Conservation (phyloP, 148 eudicot species). For the Amaranthus cruentus region DNA sequence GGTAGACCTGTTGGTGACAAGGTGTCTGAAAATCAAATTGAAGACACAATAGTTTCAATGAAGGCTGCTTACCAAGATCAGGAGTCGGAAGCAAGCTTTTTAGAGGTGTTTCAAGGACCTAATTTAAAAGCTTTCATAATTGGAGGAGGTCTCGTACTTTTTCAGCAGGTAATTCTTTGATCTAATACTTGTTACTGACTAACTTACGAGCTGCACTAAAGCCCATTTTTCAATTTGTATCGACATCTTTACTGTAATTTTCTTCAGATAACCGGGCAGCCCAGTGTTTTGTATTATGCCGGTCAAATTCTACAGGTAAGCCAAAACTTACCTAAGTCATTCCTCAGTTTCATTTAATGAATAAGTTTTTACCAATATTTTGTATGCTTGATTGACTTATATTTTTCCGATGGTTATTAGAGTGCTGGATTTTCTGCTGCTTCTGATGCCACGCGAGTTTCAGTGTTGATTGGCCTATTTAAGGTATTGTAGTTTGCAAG, state of each 20-base stretch:
- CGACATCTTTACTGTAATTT: conserved; percentile 15
- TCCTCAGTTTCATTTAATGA: neutral
- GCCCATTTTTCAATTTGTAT: neutral
- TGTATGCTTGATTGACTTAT: neutral
- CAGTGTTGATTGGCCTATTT: conserved; percentile 83
- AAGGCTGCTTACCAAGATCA: conserved; percentile 61
- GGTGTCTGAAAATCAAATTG: conserved; percentile 69
- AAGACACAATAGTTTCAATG: conserved; percentile 65
- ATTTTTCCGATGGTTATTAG: conserved; percentile 32
- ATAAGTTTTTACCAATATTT: too few relatives aligned
- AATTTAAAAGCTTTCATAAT: conserved; percentile 88
- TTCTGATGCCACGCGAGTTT: conserved; percentile 89
- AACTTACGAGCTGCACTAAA: neutral
- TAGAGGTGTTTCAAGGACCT: conserved; percentile 88
- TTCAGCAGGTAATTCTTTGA: conserved; percentile 70
- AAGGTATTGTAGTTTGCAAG: conserved; percentile 47
- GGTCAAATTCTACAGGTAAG: conserved; percentile 96
- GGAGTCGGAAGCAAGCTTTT: conserved; percentile 48
- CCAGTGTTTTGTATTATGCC: conserved; percentile 96
- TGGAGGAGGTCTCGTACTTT: conserved; percentile 95
- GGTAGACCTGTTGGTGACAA: conserved; percentile 75
- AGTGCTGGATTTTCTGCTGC: conserved; percentile 99
- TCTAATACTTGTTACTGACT: conserved; percentile 1
- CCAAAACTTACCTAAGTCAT: neutral
- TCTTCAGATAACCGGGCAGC: conserved; percentile 90